Conservation (phyloP, 2,329 filamentous ascomycete species). For the Plectosphaerella sp. region DNA sequence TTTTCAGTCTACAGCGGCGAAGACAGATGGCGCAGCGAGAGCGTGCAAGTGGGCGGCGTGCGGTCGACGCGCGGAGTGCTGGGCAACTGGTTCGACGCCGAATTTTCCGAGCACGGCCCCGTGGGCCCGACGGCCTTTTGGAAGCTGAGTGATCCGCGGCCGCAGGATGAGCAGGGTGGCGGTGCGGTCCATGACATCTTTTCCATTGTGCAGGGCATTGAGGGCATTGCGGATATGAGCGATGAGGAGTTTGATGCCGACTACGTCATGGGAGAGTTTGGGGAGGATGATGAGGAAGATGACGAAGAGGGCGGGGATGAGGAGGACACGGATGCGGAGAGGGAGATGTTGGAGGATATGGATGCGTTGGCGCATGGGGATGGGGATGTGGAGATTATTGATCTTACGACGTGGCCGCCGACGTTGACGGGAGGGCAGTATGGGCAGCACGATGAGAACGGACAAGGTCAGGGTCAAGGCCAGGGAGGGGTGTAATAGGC, state of each 20-base stretch:
- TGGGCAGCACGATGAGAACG: neutral
- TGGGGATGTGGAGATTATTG: conserved; percentile 9
- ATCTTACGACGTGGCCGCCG: neutral
- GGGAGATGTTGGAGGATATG: conserved; percentile 16
- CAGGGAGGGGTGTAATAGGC: too few relatives aligned
- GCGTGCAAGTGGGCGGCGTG: conserved; percentile 67
- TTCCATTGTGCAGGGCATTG: conserved; percentile 14
- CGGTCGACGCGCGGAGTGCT: conserved; percentile 62
- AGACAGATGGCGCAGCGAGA: conserved; percentile 72
- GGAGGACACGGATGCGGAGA: conserved; percentile 17
- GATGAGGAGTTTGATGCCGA: conserved; percentile 17
- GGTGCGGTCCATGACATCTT: conserved; percentile 13
- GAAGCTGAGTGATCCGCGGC: conserved; percentile 46
- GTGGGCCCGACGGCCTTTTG: conserved; percentile 74
- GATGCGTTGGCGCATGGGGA: conserved; percentile 13
- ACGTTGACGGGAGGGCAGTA: neutral
- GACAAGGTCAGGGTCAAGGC: neutral
- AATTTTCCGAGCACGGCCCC: conserved; percentile 64
- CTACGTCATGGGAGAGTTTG: conserved; percentile 13
- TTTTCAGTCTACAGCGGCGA: conserved; percentile 60
- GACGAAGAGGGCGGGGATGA: conserved; percentile 19
- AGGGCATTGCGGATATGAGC: conserved; percentile 15
- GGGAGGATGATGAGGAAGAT: conserved; percentile 23
- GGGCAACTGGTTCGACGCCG: conserved; percentile 75
- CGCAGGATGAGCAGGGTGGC: conserved; percentile 16